These are phyloP conservation scores for Plasmopara halstedii DNA, from an alignment of 352 stramenopile genomes.

Conservation along the genomic window DNA sequence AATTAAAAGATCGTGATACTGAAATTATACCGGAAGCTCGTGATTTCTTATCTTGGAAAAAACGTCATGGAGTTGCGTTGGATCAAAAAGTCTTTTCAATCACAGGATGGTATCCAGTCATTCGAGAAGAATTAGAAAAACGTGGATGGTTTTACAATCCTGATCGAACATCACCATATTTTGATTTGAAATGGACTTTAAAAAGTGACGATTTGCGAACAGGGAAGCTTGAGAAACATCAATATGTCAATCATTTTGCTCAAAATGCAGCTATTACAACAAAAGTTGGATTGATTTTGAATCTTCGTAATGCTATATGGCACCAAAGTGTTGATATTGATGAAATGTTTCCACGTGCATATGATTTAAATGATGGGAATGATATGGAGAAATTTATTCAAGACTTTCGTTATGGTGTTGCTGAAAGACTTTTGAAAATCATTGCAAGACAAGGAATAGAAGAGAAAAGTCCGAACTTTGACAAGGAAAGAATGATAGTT, in stretches of 20 bases:
- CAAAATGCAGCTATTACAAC: constrained; percentile 89
- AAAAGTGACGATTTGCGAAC: constrained; percentile 80
- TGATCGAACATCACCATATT: constrained; percentile 78
- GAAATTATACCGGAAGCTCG: constrained; percentile 61
- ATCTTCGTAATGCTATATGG: constrained; percentile 66
- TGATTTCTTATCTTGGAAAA: constrained; percentile 87
- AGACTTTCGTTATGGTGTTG: constrained; percentile 84
- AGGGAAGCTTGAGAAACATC: constrained; percentile 72
- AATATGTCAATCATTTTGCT: constrained; percentile 89
- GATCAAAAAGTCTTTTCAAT: constrained; percentile 88
- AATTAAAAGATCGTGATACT: constrained; percentile 56
- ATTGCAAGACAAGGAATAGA: constrained; percentile 23
- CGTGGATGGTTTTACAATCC: constrained; percentile 87
- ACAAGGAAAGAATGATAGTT: constrained; percentile 11
- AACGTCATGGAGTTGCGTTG: constrained; percentile 60
- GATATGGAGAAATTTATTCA: constrained; percentile 88
- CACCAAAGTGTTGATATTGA: constrained; percentile 78
- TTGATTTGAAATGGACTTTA: constrained; percentile 90
- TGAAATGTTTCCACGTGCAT: constrained; percentile 81
- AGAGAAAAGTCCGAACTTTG: constrained; percentile 8
- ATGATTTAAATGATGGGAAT: constrained; percentile 78
- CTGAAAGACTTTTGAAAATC: constrained; percentile 80
- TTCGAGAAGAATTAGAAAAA: constrained; percentile 81
- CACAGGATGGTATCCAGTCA: constrained; percentile 89
- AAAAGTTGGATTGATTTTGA: constrained; percentile 87